Conservation (phyloP, 192 early-diverging fungal genomes). For the Backusella mclennaniae region DNA sequence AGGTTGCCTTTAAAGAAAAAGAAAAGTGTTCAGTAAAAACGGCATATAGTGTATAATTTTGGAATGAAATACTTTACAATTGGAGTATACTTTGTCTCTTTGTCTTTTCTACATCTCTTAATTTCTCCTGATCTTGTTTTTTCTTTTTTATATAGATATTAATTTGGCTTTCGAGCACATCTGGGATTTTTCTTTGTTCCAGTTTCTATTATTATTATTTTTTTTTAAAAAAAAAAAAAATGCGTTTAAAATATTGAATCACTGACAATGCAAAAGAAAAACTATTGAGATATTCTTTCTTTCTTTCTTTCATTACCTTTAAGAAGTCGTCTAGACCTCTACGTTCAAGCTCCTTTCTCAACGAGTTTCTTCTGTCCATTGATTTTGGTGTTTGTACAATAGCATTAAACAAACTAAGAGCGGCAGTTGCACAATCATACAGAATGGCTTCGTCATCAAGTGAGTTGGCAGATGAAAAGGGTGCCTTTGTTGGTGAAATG, state of each 20-base stretch:
- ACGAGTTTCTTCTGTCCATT: conserved; percentile 37
- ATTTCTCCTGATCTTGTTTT: conserved; percentile 39
- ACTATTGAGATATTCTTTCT: background rate
- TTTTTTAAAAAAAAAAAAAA: background rate
- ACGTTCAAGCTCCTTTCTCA: conserved; percentile 48
- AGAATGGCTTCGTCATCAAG: conserved; percentile 18
- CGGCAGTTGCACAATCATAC: conserved; percentile 46
- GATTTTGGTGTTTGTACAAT: conserved; percentile 43
- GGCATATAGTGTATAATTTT: background rate
- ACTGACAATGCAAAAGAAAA: background rate
- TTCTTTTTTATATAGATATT: conserved; percentile 39
- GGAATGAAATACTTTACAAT: conserved; percentile 4
- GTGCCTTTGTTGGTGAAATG: background rate
- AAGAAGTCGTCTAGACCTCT: conserved; percentile 50
- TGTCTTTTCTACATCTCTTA: conserved; percentile 37
- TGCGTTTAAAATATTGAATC: no score
- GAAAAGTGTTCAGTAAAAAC: background rate
- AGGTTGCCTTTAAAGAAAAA: conserved; percentile 16
- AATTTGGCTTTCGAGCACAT: conserved; percentile 34
- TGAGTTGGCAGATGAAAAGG: conserved; percentile 1
- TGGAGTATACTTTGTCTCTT: conserved; percentile 29
- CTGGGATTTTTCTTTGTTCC: background rate
- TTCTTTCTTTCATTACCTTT: conserved; percentile 34
- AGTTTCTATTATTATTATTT: background rate
- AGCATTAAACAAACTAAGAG: conserved; percentile 44